Conservation (phyloP, 2,329 filamentous ascomycete species). For the Apiospora hydei region DNA sequence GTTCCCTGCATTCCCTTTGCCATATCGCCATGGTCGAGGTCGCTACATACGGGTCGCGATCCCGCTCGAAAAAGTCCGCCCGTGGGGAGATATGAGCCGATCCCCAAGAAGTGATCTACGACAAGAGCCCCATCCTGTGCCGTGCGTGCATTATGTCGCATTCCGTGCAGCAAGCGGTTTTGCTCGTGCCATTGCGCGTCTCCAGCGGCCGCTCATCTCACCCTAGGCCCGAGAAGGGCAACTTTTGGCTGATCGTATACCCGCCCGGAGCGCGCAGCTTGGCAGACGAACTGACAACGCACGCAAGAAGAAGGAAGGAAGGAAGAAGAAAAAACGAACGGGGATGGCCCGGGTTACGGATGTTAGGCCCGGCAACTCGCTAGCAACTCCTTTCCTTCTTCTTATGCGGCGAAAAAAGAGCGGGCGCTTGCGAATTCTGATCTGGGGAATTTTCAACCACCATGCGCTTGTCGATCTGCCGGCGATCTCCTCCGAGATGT, state of each 20-base stretch:
- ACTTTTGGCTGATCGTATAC: slow-evolving; percentile 5
- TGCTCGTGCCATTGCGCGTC: slow-evolving; percentile 2
- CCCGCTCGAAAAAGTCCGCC: neutral
- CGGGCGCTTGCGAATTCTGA: slow-evolving; percentile 1
- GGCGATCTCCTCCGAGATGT: slow-evolving; percentile 11
- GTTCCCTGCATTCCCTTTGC: neutral
- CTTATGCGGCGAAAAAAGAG: neutral
- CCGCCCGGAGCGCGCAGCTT: neutral
- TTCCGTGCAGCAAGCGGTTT: neutral
- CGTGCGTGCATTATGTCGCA: neutral
- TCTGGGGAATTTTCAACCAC: neutral
- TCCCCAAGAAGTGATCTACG: neutral
- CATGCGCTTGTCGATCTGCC: slow-evolving; percentile 6
- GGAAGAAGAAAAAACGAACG: neutral
- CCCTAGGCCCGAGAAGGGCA: slow-evolving; percentile 1
- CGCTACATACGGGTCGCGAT: neutral
- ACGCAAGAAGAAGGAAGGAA: neutral
- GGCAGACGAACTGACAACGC: neutral
- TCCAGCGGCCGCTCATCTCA: neutral
- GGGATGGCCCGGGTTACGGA: neutral
- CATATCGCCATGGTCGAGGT: neutral
- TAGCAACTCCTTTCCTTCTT: neutral
- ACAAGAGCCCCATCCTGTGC: neutral
- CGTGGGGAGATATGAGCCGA: slow-evolving; percentile 7
- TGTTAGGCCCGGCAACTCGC: neutral